These are phyloP conservation scores for Saururus chinensis DNA, from an alignment of 164 flowering plant genomes.

Conservation along the genomic window DNA sequence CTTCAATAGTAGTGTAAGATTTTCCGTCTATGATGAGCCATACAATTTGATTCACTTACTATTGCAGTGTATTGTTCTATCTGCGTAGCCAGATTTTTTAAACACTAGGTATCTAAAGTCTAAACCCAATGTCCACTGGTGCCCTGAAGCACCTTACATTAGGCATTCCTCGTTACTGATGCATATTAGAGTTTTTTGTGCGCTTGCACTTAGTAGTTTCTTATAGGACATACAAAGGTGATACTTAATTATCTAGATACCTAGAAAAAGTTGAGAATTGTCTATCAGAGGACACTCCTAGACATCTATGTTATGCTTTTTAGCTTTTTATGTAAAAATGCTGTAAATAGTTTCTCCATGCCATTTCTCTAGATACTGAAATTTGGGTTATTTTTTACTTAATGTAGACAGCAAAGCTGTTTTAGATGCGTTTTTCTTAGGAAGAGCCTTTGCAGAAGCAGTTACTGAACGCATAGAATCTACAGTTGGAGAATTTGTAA, in stretches of 20 bases:
- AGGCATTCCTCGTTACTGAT: not conserved
- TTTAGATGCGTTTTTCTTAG: slow-evolving; percentile 86
- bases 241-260: no score
- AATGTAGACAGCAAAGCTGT: slow-evolving; percentile 51
- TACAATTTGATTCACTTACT: no score
- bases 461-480: slow-evolving; percentile 76
- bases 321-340: not conserved
- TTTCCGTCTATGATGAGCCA: no score
- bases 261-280: not conserved
- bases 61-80: no score
- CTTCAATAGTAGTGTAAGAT: no score
- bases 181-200: not conserved
- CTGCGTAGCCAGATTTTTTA: not conserved
- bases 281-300: not conserved
- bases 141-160: not conserved
- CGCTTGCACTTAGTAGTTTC: not conserved
- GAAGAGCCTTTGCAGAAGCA: slow-evolving; percentile 82
- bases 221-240: not conserved
- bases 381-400: slow-evolving; percentile 25
- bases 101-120: not conserved
- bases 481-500: slow-evolving; percentile 67
- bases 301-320: not conserved
- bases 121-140: no score
- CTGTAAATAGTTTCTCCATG: not conserved
- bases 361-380: not conserved